Base-by-base conservation (phyloP, 2,329 filamentous ascomycete genomes). In the Colletotrichum somersetense region DNA sequence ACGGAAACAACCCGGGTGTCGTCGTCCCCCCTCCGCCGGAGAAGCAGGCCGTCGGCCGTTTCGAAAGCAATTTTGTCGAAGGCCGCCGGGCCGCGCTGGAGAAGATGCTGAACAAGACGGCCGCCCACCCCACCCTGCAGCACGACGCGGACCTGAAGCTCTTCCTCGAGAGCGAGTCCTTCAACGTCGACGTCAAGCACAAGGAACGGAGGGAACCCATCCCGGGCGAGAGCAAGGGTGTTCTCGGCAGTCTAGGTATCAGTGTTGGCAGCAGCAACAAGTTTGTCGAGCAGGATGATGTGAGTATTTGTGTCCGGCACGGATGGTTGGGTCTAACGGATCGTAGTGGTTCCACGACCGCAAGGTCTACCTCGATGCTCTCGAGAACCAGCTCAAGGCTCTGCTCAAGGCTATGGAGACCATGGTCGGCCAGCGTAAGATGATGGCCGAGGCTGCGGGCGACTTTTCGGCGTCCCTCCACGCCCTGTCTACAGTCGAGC, bases 251-350 rank as follows among this genome's bases (percentile, higher is more conserved):
- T 20, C 88, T 98, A 66, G 94, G 94, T 30, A 88, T 96, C 74
- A 93, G 88, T 74, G 91, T 96, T 35, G 93, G 95, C 40, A 89
- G 91, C 71, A 88, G 90, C 66, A 91, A 88, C 77, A 99, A 99
- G 82, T 99, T 99, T 83, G 91, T 99, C 50, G 96, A 99, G 83
- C 96, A 98, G 79, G 96, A 99, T 80, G 96, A 99, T 83, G 92
- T 94, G 82, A 85, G 92, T 85, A 46, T 62, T 57, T 8, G 16
- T 38, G 2, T 33, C 20, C 23, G 12, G 11, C 16, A 18, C 2
- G 30, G 12, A 33, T 4, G 26, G 26, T 18, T 20, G 1, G 33
- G 18, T 30, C 72, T 74, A 75, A 81, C 66, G 4, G 5, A 42
- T 40, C 12, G 38, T 71, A 95, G 92, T 99, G 96, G 96, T 99